phyloP scores from a whole-genome alignment of 2,329 filamentous ascomycete genomes.

The Tolypocladium nubicola region DNA sequence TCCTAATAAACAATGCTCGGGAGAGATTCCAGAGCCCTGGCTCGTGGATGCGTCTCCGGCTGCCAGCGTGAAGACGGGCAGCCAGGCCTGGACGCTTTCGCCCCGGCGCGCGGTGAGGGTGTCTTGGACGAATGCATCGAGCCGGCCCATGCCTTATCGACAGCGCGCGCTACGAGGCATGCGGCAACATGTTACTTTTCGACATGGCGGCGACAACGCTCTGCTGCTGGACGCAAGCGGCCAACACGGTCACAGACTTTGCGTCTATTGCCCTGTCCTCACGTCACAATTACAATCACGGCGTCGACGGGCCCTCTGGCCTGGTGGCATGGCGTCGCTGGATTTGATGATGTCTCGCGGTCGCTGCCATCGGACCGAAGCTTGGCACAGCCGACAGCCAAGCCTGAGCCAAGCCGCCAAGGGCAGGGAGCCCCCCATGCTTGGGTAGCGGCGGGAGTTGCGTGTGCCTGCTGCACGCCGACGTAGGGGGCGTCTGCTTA shows the following conservation, averaged over 20 bases:
- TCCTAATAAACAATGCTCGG: not conserved
- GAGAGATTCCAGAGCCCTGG: not conserved
- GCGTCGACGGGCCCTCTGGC: not conserved
- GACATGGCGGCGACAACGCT: not conserved
- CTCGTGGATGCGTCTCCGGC: not conserved
- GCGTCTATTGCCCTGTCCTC: not conserved
- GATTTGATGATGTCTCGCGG: not conserved
- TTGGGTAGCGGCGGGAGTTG: not conserved
- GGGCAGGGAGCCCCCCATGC: not conserved
- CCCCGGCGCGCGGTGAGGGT: not conserved
- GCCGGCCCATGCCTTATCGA: not conserved
- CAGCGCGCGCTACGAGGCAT: not conserved
- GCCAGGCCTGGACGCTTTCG: not conserved
- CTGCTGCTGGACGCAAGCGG: not conserved
- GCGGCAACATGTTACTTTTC: not conserved
- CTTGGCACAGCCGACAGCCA: not conserved
- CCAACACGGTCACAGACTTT: not conserved
- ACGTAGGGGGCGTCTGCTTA: slow-evolving; percentile 1
- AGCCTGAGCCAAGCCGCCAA: no score
- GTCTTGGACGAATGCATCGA: not conserved
- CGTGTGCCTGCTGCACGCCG: not conserved
- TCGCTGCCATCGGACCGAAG: not conserved
- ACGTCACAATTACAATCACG: not conserved
- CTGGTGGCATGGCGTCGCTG: not conserved
- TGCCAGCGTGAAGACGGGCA: not conserved